Conservation (phyloP, 345 rosid genomes). For the Eucalyptus grandis region DNA sequence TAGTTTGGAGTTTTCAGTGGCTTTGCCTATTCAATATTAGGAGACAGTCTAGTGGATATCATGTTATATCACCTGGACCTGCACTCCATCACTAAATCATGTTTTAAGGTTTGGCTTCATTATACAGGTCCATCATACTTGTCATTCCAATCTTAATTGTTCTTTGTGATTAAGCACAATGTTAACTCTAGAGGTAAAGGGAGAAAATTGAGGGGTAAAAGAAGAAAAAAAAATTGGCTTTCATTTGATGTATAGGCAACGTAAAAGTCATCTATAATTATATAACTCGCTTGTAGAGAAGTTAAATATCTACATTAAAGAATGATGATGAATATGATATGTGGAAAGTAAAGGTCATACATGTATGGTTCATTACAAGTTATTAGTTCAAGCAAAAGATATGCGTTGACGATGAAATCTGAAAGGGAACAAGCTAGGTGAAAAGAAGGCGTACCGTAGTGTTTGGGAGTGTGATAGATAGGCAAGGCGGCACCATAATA, state of each 20-base stretch:
- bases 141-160: neutral
- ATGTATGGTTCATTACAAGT: neutral
- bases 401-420: neutral
- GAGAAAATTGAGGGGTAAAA: neutral
- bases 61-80: neutral
- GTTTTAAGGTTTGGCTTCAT: neutral
- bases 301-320: neutral
- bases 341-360: neutral
- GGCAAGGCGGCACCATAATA: slow-evolving; percentile 34
- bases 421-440: neutral
- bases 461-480: slow-evolving; percentile 24
- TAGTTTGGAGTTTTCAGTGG: neutral
- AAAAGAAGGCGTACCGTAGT: slow-evolving; percentile 18
- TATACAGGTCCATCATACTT: neutral
- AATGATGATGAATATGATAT: neutral
- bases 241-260: neutral
- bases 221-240: neutral
- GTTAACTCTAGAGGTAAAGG: neutral
- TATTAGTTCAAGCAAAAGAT: neutral
- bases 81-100: neutral
- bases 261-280: neutral
- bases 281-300: neutral
- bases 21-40: neutral
- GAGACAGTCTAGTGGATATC: neutral
- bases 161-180: neutral